Base-by-base conservation (phyloP, 371 early-diverging fungal genomes). In the Sporodiniella umbellata region DNA sequence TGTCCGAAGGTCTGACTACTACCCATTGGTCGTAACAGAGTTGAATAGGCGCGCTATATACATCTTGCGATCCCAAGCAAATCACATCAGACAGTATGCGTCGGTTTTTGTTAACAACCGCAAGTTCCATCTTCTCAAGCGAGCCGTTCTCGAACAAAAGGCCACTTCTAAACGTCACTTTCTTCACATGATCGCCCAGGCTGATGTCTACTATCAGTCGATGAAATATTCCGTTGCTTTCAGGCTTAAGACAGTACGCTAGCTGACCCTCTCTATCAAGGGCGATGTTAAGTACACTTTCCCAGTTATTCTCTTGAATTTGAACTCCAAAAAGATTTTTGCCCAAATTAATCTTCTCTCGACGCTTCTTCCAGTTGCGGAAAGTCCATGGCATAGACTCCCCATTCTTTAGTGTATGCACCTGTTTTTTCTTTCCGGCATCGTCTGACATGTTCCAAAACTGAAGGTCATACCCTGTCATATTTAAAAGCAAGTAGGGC, bases 301-400 rank as follows among this genome's bases (percentile, higher is more conserved):
- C 87, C 90, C 91, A 91, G 42, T 78, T 58, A 19, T 71, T 79
- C 11, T 87, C 81, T 33, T 81, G 53, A 18, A 92, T 68, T 56
- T 88, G 85, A 2, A 92, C 53, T 6, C 87, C 89, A 15, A 93
- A 51, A 38, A 76, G 60, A 50, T 89, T 86, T 68, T 72, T 60
- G 42, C 69, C 62, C 22, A 71, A 23, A 14, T 57, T 60, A 19
- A 48, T 57, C 11, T 47, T 56, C 59, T 89, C 88, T 45, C 90
- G 75, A 53, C 86, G 80, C 12, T 74, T 75, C 28, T 86, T 78
- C 92, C 92, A 93, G 60, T 93, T 88, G 15, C 90, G 84, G 40
- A 93, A 93, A 0, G 82, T 80, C 91, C 90, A 93, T 4, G 86
- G 77, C 7, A 82, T 59, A 8, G 83, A 83, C 23, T 76, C 64